Evolutionary conservation across 169 alveolate species (phyloP).

Genomic region (Cryptosporidium ryanae): DNA sequence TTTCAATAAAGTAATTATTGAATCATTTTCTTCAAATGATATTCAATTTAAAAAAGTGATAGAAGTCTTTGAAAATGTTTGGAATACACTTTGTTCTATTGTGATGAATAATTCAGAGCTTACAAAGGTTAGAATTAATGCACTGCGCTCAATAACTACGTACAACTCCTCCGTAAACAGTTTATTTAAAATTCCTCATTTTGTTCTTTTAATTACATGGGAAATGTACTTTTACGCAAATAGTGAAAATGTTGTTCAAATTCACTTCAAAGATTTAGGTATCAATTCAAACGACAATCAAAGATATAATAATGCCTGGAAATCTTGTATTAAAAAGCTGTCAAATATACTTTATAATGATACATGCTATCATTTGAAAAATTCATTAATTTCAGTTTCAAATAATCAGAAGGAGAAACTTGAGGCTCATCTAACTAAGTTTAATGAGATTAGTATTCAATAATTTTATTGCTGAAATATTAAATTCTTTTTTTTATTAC

Average conservation of each 20-base stretch:
- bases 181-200: conserved; percentile 15
- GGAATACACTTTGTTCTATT: conserved; percentile 44
- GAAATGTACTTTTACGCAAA: conserved; percentile 6
- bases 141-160: conserved; percentile 43
- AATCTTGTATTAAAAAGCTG: not conserved
- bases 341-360: conserved; percentile 1
- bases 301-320: conserved; percentile 12
- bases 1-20: conserved; percentile 4
- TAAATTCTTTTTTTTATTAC: no score
- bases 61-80: not conserved
- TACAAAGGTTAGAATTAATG: conserved; percentile 43
- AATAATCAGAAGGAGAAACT: not conserved
- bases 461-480: no score
- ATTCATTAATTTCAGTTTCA: not conserved
- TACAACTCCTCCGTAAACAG: not conserved
- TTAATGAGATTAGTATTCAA: no score
- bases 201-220: conserved; percentile 51
- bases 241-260: not conserved
- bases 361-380: not conserved
- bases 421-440: no score
- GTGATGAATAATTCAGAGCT: conserved; percentile 19
- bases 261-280: not conserved
- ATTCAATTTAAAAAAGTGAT: not conserved
- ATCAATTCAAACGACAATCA: not conserved
- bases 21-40: not conserved